A percentile compares a stretch with the other conserved stretches of the same genome.
Evolutionary conservation across 1,139 yeast species (phyloP).

Genomic region (Sugiyamaella novakii): DNA sequence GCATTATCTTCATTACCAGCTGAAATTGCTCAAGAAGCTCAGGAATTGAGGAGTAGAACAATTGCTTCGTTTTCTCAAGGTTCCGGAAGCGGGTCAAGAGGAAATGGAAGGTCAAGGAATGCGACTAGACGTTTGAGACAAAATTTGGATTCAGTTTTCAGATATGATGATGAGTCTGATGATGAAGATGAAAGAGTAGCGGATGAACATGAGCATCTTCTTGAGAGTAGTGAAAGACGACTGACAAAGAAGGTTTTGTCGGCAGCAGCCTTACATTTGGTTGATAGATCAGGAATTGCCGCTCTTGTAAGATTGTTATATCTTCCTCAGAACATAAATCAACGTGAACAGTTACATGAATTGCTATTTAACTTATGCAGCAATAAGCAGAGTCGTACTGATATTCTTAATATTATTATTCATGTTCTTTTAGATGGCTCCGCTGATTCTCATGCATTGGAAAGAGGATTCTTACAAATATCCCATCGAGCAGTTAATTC

Average conservation of each 20-base stretch:
- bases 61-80: slow-evolving; percentile 27
- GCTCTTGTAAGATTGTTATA: slow-evolving; percentile 71
- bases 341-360: slow-evolving; percentile 67
- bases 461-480: slow-evolving; percentile 65
- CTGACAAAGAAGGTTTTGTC: slow-evolving; percentile 29
- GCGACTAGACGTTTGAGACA: background rate
- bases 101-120: slow-evolving; percentile 14
- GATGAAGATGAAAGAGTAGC: slow-evolving; percentile 31
- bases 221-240: slow-evolving; percentile 25
- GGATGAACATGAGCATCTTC: slow-evolving; percentile 22
- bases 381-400: slow-evolving; percentile 77
- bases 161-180: slow-evolving; percentile 29
- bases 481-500: slow-evolving; percentile 36
- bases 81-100: slow-evolving; percentile 14
- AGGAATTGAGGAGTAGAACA: slow-evolving; percentile 34
- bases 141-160: slow-evolving; percentile 1
- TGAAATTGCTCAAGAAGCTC: slow-evolving; percentile 41
- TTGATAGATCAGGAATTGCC: slow-evolving; percentile 77
- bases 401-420: slow-evolving; percentile 69
- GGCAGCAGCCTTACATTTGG: slow-evolving; percentile 52
- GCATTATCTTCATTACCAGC: slow-evolving; percentile 40
- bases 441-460: slow-evolving; percentile 60
- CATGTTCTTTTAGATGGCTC: slow-evolving; percentile 77
- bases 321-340: slow-evolving; percentile 67
- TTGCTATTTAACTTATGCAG: slow-evolving; percentile 68